phyloP scores from a whole-genome alignment of 495 filamentous ascomycete species.

The Neurospora terricola region DNA sequence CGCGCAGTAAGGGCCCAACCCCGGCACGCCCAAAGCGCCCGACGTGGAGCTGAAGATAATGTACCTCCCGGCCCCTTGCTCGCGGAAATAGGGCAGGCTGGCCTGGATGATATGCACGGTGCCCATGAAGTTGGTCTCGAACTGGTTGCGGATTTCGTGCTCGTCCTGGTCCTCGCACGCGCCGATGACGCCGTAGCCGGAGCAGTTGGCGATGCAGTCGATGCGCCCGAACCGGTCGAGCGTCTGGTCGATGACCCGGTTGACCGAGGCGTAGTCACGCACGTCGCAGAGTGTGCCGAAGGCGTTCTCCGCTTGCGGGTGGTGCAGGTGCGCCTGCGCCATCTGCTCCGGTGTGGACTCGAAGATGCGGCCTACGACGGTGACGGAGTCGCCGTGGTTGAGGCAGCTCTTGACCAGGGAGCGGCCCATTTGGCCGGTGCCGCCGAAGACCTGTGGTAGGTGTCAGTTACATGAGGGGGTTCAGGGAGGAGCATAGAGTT shows the following conservation, averaged over 20 bases:
- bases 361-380: constrained; percentile 76
- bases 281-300: constrained; percentile 84
- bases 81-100: constrained; percentile 81
- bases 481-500: not conserved
- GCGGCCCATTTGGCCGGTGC: constrained; percentile 91
- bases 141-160: constrained; percentile 88
- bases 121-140: constrained; percentile 94
- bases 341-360: constrained; percentile 68
- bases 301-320: constrained; percentile 68
- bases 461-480: constrained; percentile 3
- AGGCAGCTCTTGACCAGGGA: constrained; percentile 75
- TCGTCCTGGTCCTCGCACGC: constrained; percentile 96
- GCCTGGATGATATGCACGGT: constrained; percentile 86
- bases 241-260: constrained; percentile 55
- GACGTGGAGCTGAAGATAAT: constrained; percentile 89
- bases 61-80: constrained; percentile 64
- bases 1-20: constrained; percentile 86
- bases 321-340: constrained; percentile 39
- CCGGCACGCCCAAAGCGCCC: constrained; percentile 83
- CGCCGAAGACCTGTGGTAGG: constrained; percentile 66
- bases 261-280: constrained; percentile 67
- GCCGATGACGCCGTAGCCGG: constrained; percentile 86
- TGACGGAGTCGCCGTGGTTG: constrained; percentile 75
- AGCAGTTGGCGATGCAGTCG: constrained; percentile 87
- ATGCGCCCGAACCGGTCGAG: constrained; percentile 68